A percentile compares a stretch with the other conserved stretches of the same genome.
Conservation (phyloP, 2,329 filamentous ascomycete genomes). For the Lasiodiplodia gonubiensis region DNA sequence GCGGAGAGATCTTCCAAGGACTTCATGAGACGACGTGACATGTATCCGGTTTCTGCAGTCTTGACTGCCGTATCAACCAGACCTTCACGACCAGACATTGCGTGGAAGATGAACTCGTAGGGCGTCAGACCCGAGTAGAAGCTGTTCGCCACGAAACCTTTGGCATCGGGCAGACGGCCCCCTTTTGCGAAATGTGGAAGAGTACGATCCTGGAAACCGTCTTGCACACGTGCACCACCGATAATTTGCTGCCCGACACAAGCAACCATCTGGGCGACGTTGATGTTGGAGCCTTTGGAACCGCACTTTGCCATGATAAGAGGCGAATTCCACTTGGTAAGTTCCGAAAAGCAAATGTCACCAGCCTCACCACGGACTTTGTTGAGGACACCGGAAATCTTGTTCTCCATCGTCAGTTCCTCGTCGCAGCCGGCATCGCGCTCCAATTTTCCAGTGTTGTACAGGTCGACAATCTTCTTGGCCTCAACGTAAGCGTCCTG, state of each 20-base stretch:
- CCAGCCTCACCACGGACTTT: constrained; percentile 91
- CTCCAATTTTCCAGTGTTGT: constrained; percentile 78
- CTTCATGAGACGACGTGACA: constrained; percentile 98
- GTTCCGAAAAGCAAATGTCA: constrained; percentile 84
- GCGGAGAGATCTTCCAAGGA: constrained; percentile 93
- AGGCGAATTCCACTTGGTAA: constrained; percentile 90
- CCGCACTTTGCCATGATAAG: constrained; percentile 97
- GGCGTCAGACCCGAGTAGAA: constrained; percentile 93
- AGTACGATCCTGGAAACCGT: constrained; percentile 95
- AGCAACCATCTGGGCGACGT: constrained; percentile 98
- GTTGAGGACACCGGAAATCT: constrained; percentile 88
- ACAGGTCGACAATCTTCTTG: constrained; percentile 81
- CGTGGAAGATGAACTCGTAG: constrained; percentile 96
- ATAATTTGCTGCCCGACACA: constrained; percentile 98
- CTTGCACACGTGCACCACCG: constrained; percentile 85
- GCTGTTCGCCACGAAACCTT: constrained; percentile 96
- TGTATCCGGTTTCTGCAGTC: constrained; percentile 98
- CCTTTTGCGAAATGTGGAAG: constrained; percentile 96
- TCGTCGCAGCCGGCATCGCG: constrained; percentile 89
- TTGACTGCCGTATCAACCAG: constrained; percentile 98
- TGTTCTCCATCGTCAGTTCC: constrained; percentile 89
- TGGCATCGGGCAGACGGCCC: constrained; percentile 87
- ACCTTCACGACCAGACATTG: constrained; percentile 97
- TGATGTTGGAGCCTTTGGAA: constrained; percentile 96
- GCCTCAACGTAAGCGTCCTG: constrained; percentile 78